These are phyloP conservation scores for Pisolithus marmoratus DNA, from an alignment of 768 basidiomycete genomes.

Conservation along the genomic window DNA sequence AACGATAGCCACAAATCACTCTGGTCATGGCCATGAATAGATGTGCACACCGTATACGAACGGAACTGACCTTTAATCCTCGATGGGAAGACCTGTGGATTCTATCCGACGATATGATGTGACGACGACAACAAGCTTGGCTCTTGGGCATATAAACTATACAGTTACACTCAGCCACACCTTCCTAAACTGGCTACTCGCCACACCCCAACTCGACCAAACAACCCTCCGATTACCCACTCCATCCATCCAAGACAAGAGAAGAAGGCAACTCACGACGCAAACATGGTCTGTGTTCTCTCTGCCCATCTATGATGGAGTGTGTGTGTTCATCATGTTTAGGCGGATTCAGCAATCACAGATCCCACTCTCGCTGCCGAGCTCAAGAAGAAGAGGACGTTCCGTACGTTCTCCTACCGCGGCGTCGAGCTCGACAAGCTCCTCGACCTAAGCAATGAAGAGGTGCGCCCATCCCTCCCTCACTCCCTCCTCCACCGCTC, in stretches of 20 bases:
- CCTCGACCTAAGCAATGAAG: constrained; percentile 92
- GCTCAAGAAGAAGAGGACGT: constrained; percentile 97
- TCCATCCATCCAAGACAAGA: constrained; percentile 20
- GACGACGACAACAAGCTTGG: constrained; percentile 23
- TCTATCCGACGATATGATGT: constrained; percentile 59
- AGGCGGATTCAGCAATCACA: constrained; percentile 83
- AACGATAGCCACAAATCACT: constrained; percentile 91
- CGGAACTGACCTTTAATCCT: constrained; percentile 67
- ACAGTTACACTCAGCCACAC: constrained; percentile 58
- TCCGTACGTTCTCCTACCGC: constrained; percentile 98
- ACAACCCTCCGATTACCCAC: constrained; percentile 1
- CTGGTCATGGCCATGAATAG: constrained; percentile 12
- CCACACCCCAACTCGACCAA: constrained; percentile 19
- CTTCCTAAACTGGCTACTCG: constrained; percentile 18
- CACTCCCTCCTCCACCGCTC: neutral
- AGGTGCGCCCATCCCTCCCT: constrained; percentile 45
- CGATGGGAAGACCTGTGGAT: constrained; percentile 88
- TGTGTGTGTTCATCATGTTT: neutral
- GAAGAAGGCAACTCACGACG: constrained; percentile 16
- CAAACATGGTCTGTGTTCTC: constrained; percentile 27
- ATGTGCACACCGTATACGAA: neutral
- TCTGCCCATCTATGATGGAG: neutral
- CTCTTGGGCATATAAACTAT: constrained; percentile 37
- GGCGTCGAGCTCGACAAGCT: constrained; percentile 98
- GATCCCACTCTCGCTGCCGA: constrained; percentile 93